Conservation (phyloP, 1,284 basidiomycete genomes). For the Meira miltonrushii region DNA sequence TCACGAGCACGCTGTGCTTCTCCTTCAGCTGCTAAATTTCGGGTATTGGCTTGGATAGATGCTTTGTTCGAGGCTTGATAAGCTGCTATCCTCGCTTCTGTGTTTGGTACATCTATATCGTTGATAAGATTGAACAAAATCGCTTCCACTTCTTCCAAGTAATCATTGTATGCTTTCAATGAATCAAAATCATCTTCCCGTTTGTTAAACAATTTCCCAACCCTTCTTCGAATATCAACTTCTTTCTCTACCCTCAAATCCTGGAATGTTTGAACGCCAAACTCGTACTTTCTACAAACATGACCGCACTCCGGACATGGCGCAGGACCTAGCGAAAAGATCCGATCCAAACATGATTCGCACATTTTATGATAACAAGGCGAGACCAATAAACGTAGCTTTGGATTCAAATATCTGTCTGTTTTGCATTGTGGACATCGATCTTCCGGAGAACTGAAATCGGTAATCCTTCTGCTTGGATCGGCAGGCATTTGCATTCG, state of each 20-base stretch:
- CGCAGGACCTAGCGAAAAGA: conserved; percentile 92
- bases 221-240: conserved; percentile 76
- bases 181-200: conserved; percentile 80
- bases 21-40: conserved; percentile 36
- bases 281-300: conserved; percentile 85
- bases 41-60: conserved; percentile 28
- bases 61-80: conserved; percentile 60
- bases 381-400: conserved; percentile 85
- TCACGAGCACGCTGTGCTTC: conserved; percentile 32
- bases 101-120: conserved; percentile 75
- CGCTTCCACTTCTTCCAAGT: conserved; percentile 92
- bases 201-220: conserved; percentile 82
- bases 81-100: conserved; percentile 73
- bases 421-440: conserved; percentile 96
- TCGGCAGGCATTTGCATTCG: conserved; percentile 3
- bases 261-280: conserved; percentile 93
- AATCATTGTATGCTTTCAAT: conserved; percentile 84
- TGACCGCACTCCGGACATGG: conserved; percentile 90
- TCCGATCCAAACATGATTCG: conserved; percentile 75
- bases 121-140: conserved; percentile 95
- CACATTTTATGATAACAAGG: conserved; percentile 95
- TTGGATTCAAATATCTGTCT: conserved; percentile 90
- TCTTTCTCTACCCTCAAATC: conserved; percentile 95
- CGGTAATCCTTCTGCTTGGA: neutral
- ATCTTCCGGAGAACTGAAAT: conserved; percentile 57